Evolutionary conservation across 441 rosid species (phyloP), one percentile per base, ranked within the genome.

Genomic region (Euphorbia schlechtendalii): DNA sequence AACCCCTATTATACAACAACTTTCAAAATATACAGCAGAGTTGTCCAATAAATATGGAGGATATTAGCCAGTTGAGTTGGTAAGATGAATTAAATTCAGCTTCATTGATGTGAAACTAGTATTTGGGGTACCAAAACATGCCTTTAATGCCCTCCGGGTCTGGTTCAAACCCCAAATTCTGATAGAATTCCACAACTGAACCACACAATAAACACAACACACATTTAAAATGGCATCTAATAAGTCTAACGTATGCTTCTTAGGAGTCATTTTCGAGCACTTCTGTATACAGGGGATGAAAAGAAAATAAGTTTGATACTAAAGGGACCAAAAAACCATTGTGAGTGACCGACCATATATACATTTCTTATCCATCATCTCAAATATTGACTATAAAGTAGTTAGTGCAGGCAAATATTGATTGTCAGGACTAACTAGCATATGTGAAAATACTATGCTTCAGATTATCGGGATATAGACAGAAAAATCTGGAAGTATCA

Each of bases 71-170:
- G 0, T 24, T 56, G 48, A 61, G 57, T 48, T 63, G 59, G 65
- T 48, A 63, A 40, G 61, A 43, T 41, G 61, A 40, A 40, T 12
- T 40, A 40, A 54, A 67, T 57, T 27, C 34, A 8, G 59, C 36
- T 59, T 28, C 18, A 11, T 60, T 3, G 48, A 59, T 40, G 45
- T 40, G 11, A 41, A 13, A 40, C 79, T 79, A 79, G 59, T 73
- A 84, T 74, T 82, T 87, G 30, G 96, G 96, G 82, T 84, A 78
- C 97, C 97, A 93, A 78, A 93, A 93, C 99, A 93, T 93, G 61
- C 99, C 97, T 70, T 93, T 93, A 71, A 93, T 85, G 75, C 97
- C 99, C 73, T 93, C 97, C 36, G 97, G 99, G 71, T 93, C 99
- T 43, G 97, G 85, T 66, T 93, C 87, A 69, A 93, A 93, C 18